phyloP scores from a whole-genome alignment of 352 stramenopile species.

The Pythium rishiriense region DNA sequence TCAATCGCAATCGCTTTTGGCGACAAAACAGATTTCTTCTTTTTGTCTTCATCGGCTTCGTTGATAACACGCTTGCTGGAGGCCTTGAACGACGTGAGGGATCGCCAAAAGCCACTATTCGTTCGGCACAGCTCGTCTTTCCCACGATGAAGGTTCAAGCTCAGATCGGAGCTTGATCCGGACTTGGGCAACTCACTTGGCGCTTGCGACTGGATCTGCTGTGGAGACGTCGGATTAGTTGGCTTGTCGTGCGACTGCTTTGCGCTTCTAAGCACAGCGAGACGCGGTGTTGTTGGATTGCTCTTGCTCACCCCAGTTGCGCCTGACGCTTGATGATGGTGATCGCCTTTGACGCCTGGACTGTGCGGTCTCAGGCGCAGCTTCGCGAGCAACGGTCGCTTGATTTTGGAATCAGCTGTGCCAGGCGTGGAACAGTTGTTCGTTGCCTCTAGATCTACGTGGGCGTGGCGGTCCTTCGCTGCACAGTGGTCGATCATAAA shows the following conservation, averaged over 20 bases:
- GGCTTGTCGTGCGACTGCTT: neutral
- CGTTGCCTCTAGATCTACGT: neutral
- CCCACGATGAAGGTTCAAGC: neutral
- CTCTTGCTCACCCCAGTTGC: neutral
- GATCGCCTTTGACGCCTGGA: slow-evolving; percentile 11
- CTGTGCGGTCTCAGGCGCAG: slow-evolving; percentile 56
- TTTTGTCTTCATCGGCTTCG: slow-evolving; percentile 12
- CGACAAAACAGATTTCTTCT: slow-evolving; percentile 15
- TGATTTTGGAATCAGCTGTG: slow-evolving; percentile 11
- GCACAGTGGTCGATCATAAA: slow-evolving; percentile 38
- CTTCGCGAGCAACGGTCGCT: slow-evolving; percentile 53
- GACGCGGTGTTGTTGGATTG: slow-evolving; percentile 7
- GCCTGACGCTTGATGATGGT: neutral
- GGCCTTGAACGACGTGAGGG: slow-evolving; percentile 15
- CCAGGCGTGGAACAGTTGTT: neutral
- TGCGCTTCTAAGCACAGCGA: slow-evolving; percentile 5
- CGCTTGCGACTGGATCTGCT: neutral
- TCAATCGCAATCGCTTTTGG: slow-evolving; percentile 21
- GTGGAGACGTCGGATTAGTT: neutral
- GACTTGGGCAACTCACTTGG: slow-evolving; percentile 1
- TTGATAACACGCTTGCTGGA: slow-evolving; percentile 13
- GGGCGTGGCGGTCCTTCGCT: neutral
- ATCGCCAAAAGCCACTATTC: slow-evolving; percentile 11
- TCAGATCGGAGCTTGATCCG: neutral
- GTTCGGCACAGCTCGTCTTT: neutral